A percentile compares a stretch with the other conserved stretches of the same genome.
These are phyloP conservation scores for Colletotrichum liaoningense DNA, from an alignment of 2,329 filamentous ascomycete genomes.

Conservation along the genomic window DNA sequence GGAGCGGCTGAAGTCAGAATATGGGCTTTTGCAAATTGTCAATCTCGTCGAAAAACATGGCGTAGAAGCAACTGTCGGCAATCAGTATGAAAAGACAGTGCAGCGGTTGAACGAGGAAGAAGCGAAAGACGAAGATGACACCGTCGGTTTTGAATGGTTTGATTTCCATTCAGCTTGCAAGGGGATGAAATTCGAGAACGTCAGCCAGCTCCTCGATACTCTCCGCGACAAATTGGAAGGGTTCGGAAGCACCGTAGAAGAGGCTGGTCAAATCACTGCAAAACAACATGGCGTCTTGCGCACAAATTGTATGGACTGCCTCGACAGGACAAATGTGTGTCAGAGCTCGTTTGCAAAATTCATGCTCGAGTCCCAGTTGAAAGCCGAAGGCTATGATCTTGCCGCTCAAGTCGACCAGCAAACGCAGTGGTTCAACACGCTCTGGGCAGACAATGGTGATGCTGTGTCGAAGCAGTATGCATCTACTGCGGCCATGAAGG, in stretches of 20 bases:
- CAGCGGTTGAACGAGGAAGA: conserved; percentile 73
- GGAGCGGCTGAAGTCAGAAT: conserved; percentile 72
- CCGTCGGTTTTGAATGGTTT: conserved; percentile 90
- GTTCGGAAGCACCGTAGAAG: conserved; percentile 76
- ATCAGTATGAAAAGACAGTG: conserved; percentile 78
- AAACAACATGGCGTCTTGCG: conserved; percentile 82
- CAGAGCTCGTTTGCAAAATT: conserved; percentile 91
- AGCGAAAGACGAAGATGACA: conserved; percentile 51
- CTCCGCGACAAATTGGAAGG: conserved; percentile 75
- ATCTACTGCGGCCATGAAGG: conserved; percentile 94
- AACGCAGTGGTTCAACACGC: conserved; percentile 92
- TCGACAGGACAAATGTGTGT: conserved; percentile 95
- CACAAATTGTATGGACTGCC: conserved; percentile 98
- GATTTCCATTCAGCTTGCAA: conserved; percentile 94
- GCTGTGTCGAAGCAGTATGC: conserved; percentile 96
- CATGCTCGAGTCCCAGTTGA: conserved; percentile 84
- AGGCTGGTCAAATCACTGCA: conserved; percentile 53
- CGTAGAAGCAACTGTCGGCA: conserved; percentile 82
- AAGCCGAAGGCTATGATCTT: conserved; percentile 80
- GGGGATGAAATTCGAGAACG: conserved; percentile 98
- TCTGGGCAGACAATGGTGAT: conserved; percentile 98
- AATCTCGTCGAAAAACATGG: conserved; percentile 91
- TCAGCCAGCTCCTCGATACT: conserved; percentile 79
- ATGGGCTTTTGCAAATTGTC: conserved; percentile 82
- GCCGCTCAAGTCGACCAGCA: conserved; percentile 80